A percentile compares a stretch with the other conserved stretches of the same genome.
These are phyloP conservation scores for Linnemannia schmuckeri DNA, from an alignment of 192 early-diverging fungal genomes.

Conservation along the genomic window DNA sequence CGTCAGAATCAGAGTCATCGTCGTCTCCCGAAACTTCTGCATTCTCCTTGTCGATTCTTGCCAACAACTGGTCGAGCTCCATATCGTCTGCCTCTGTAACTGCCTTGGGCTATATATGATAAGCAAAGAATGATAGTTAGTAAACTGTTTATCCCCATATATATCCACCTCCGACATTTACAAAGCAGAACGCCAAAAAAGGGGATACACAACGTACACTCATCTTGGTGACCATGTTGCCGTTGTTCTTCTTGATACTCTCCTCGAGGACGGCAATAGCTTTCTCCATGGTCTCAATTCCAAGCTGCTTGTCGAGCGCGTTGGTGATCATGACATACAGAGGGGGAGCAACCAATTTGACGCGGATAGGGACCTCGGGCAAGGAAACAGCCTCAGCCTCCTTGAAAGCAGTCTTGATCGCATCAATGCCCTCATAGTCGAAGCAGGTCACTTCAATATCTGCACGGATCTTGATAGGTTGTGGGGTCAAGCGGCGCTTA, in stretches of 20 bases:
- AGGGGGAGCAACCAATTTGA: slow-evolving; percentile 92
- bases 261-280: slow-evolving; percentile 85
- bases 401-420: slow-evolving; percentile 87
- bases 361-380: slow-evolving; percentile 75
- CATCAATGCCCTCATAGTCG: slow-evolving; percentile 94
- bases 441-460: slow-evolving; percentile 94
- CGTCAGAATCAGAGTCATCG: slow-evolving; percentile 78
- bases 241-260: slow-evolving; percentile 75
- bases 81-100: slow-evolving; percentile 92
- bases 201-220: slow-evolving; percentile 59
- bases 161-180: background rate
- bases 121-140: background rate
- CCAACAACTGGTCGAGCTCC: slow-evolving; percentile 92
- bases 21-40: slow-evolving; percentile 92
- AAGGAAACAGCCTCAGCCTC: slow-evolving; percentile 87
- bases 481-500: slow-evolving; percentile 90
- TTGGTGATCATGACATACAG: slow-evolving; percentile 91
- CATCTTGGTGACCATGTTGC: slow-evolving; percentile 87
- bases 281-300: slow-evolving; percentile 88
- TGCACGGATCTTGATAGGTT: slow-evolving; percentile 94
- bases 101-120: slow-evolving; percentile 72
- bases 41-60: slow-evolving; percentile 89
- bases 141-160: background rate
- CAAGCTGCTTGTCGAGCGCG: slow-evolving; percentile 82
- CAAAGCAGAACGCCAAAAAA: slow-evolving; percentile 1